Base-by-base conservation (phyloP, 2,329 filamentous ascomycete species). In the Rutstroemia sp. region DNA sequence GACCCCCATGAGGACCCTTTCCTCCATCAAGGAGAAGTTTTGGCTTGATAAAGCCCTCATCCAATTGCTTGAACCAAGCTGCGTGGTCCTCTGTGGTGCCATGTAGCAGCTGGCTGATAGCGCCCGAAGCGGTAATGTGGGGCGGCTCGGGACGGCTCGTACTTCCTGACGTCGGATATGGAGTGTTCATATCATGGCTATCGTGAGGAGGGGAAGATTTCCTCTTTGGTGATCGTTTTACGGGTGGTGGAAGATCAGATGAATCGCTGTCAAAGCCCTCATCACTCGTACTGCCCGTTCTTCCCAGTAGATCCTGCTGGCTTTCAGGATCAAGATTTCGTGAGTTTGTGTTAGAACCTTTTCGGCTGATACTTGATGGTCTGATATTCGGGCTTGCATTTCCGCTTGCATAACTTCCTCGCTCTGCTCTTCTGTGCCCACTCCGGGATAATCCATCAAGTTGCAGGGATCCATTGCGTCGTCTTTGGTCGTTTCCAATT, bases 31-130 rank as follows among this genome's bases (percentile, higher is more conserved):
- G 79, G 62, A 97, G 72, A 55, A 97, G 73, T 68, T 86, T 89
- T 17, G 92, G 92, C 76, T 97, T 97, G 72, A 97, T 92, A 70
- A 91, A 96, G 59, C 92, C 90, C 72, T 99, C 94, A 70, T 99
- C 94, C 58, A 99, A 76, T 73, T 96, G 92, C 63, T 85, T 86
- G 72, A 99, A 95, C 73, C 95, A 83, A 47, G 88, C 90, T 9
- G 89, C 88, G 46, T 95, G 91, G 70, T 99, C 94, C 51, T 95
- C 90, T 0, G 87, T 81, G 16, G 87, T 80, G 1, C 84, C 83
- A 25, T 81, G 88, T 63, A 95, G 84, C 8, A 99, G 76, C 68
- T 92, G 88, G 56, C 85, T 84, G 57, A 96, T 83, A 0, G 91
- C 87, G 16, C 68, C 69, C 19, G 84, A 81, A 10, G 89, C 89